Base-by-base conservation (phyloP, 1,139 yeast genomes). In the Yamadazyma sp. region DNA sequence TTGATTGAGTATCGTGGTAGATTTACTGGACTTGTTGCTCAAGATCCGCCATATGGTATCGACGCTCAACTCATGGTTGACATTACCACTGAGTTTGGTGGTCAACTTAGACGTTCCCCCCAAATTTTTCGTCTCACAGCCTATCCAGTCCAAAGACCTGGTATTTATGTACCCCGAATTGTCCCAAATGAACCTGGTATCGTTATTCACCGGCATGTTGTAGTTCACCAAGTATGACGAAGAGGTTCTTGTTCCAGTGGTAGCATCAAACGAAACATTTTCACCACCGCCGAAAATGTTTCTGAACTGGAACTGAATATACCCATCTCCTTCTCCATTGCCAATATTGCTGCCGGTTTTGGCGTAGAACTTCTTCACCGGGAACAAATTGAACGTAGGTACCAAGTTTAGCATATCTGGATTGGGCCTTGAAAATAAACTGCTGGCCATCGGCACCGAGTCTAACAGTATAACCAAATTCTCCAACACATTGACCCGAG, bases 331-430 rank as follows among this genome's bases (percentile, higher is more conserved):
- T 65, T 89, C 96, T 20, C 95, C 95, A 55, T 90, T 90, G 2
- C 97, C 97, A 4, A 90, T 78, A 59, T 86, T 89, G 5, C 96
- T 90, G n/a, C 96, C 97, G 2, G 96, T 86, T 53, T 83, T 84
- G 43, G 94, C 89, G 44, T 76, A 76, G 53, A 86, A 83, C 48
- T 69, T 72, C 48, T 84, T 82, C 2, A 76, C 73, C 0, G 94
- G 94, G 10, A 70, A 44, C 2, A 84, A 50, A 38, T 76, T 72
- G 43, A 85, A 61, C n/a, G 73, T 70, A 0, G 89, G 84, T 0
- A 73, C 70, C 11, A 85, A 51, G 18, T 72, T 70, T 10, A 79
- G 39, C 3, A 68, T 51, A 26, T 60, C 49, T 12, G 39, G 35
- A 17, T 38, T 27, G 8, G 29, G 34, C 12, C 32, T 35, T 12